Conservation (phyloP, 768 basidiomycete species). For the Galerina sulciceps region DNA sequence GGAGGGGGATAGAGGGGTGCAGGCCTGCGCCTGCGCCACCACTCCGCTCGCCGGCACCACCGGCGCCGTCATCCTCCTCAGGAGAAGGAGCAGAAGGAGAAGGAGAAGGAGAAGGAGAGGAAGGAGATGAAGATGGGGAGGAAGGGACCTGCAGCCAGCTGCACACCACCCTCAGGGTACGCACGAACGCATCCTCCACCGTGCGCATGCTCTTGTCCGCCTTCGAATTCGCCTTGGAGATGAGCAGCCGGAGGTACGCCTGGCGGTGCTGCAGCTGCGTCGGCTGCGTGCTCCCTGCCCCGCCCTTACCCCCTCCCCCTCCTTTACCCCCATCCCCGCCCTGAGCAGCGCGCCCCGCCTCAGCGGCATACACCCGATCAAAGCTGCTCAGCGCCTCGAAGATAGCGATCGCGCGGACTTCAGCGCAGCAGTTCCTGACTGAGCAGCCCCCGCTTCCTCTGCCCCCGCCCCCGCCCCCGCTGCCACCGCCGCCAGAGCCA, state of each 20-base stretch:
- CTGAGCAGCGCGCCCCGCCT: constrained; percentile 21
- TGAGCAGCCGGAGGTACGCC: constrained; percentile 25
- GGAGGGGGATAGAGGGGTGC: constrained; percentile 22
- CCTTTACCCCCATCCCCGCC: neutral
- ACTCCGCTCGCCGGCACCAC: no score
- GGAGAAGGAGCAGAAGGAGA: neutral
- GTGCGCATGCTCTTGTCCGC: constrained; percentile 24
- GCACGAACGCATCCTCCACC: constrained; percentile 30
- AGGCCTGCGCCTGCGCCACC: neutral
- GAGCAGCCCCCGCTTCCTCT: constrained; percentile 29
- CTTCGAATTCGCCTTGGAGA: constrained; percentile 27
- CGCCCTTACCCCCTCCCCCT: constrained; percentile 9
- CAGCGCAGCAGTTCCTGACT: constrained; percentile 34
- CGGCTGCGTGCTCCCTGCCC: neutral
- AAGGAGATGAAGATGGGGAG: no score
- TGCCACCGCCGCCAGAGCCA: no score
- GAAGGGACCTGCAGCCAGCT: constrained; percentile 22
- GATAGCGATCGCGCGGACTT: constrained; percentile 34
- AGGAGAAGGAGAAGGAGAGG: neutral
- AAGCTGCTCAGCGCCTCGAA: constrained; percentile 37
- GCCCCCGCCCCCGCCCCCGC: no score
- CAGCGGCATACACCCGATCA: constrained; percentile 29
- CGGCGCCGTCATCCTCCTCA: no score
- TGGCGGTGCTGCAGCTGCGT: constrained; percentile 17
- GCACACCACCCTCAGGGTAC: constrained; percentile 22